A percentile compares a stretch with the other conserved stretches of the same genome.
Conservation (phyloP, 2,329 filamentous ascomycete genomes). For the Cercospora zeae-maydis region DNA sequence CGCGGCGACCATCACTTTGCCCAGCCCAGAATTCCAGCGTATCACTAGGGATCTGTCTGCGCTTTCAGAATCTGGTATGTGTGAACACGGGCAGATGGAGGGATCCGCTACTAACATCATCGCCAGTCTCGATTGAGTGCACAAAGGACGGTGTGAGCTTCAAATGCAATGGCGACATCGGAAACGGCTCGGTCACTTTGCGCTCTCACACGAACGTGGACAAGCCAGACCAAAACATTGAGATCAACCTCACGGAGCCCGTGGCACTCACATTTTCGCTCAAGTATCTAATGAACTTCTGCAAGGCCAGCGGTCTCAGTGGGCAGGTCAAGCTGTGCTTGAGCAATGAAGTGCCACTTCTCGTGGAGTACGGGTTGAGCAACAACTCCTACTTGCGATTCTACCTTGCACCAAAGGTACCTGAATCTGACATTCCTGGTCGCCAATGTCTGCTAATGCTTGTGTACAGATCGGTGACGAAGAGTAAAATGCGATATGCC, state of each 20-base stretch:
- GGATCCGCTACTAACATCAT: constrained; percentile 25
- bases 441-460: neutral
- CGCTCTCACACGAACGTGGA: constrained; percentile 85
- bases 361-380: constrained; percentile 83
- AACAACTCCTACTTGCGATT: constrained; percentile 89
- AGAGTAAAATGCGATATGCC: constrained; percentile 44
- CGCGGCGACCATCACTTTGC: constrained; percentile 85
- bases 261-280: constrained; percentile 95
- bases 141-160: constrained; percentile 98
- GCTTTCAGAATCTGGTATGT: constrained; percentile 90
- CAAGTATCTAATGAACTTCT: constrained; percentile 99
- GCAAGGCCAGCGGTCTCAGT: constrained; percentile 89
- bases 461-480: constrained; percentile 65
- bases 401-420: constrained; percentile 96
- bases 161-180: constrained; percentile 87
- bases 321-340: constrained; percentile 83
- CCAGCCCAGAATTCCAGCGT: constrained; percentile 82
- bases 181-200: constrained; percentile 88
- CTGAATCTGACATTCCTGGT: constrained; percentile 27
- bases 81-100: neutral
- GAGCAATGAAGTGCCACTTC: constrained; percentile 90
- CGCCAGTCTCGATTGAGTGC: constrained; percentile 87
- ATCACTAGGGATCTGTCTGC: constrained; percentile 90
- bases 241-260: constrained; percentile 87
- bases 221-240: constrained; percentile 78